Evolutionary conservation across 2,329 filamentous ascomycete species (phyloP).

Genomic region (Incumbomyces lentus): DNA sequence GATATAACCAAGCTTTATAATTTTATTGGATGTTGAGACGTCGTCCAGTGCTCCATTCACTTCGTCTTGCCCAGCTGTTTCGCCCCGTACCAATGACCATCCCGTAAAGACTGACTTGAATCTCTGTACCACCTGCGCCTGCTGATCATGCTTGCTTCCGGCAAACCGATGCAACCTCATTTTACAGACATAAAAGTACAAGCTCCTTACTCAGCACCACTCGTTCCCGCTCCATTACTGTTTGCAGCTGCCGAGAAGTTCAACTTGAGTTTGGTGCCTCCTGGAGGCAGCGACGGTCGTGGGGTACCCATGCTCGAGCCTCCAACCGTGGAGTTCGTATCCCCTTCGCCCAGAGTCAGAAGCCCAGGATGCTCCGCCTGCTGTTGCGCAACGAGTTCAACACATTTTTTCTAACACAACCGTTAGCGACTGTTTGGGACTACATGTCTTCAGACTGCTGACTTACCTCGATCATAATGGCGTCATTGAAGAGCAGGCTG

Average conservation of each 20-base stretch:
- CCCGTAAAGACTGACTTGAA: no score
- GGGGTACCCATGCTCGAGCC: slow-evolving; percentile 49
- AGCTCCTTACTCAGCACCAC: background rate
- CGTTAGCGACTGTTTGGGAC: slow-evolving; percentile 7
- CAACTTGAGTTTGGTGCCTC: slow-evolving; percentile 58
- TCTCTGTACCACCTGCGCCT: no score
- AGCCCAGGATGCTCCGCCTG: slow-evolving; percentile 37
- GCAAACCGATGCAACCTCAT: no score
- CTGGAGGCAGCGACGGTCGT: slow-evolving; percentile 44
- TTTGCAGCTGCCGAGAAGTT: slow-evolving; percentile 41
- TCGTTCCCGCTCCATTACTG: slow-evolving; percentile 21
- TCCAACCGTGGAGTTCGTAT: slow-evolving; percentile 40
- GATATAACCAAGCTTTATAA: no score
- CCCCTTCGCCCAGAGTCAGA: slow-evolving; percentile 40
- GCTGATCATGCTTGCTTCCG: no score
- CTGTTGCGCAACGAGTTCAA: slow-evolving; percentile 20
- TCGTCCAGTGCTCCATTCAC: no score
- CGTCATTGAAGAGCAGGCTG: slow-evolving; percentile 83
- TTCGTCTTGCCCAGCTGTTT: no score
- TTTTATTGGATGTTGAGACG: no score
- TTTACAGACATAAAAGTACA: no score
- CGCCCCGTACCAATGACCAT: no score
- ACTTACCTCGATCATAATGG: slow-evolving; percentile 76
- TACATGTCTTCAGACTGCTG: background rate
- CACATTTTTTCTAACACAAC: slow-evolving; percentile 18